Conservation (phyloP, 805 yeast genomes). For the Torulaspora franciscae region DNA sequence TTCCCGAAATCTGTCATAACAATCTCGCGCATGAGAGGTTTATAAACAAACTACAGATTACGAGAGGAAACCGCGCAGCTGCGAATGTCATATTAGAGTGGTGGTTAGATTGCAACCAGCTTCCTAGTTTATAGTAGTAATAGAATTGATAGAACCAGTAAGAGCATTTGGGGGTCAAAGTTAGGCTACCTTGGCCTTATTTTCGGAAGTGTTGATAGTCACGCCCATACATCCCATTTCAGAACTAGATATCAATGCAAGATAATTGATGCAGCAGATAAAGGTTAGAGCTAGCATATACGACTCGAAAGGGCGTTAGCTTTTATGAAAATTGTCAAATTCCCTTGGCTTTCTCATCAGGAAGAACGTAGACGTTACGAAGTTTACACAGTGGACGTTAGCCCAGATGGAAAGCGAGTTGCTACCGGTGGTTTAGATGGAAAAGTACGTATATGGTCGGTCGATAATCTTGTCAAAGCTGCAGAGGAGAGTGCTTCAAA, state of each 20-base stretch:
- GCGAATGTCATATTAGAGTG: conserved; percentile 54
- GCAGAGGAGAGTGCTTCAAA: conserved; percentile 16
- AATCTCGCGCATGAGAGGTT: conserved; percentile 40
- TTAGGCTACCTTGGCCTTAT: background rate
- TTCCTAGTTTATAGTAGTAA: conserved; percentile 19
- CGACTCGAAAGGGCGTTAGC: background rate
- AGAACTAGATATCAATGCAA: background rate
- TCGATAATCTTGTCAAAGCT: conserved; percentile 48
- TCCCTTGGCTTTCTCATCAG: conserved; percentile 66
- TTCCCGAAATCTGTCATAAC: conserved; percentile 31
- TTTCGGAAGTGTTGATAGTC: conserved; percentile 10
- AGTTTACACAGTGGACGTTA: conserved; percentile 75
- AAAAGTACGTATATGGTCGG: conserved; percentile 84
- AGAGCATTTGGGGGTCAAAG: background rate
- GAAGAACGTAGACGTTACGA: conserved; percentile 81
- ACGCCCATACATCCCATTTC: conserved; percentile 10
- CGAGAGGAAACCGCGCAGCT: conserved; percentile 63
- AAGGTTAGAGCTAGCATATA: background rate
- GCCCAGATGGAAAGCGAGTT: conserved; percentile 74
- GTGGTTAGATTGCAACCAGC: conserved; percentile 60
- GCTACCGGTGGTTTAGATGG: conserved; percentile 97
- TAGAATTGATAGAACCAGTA: background rate
- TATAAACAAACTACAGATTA: conserved; percentile 51
- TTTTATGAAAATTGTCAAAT: conserved; percentile 58
- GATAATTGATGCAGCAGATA: background rate